Conservation (phyloP, 1,284 basidiomycete genomes). For the Golubevia sp. region DNA sequence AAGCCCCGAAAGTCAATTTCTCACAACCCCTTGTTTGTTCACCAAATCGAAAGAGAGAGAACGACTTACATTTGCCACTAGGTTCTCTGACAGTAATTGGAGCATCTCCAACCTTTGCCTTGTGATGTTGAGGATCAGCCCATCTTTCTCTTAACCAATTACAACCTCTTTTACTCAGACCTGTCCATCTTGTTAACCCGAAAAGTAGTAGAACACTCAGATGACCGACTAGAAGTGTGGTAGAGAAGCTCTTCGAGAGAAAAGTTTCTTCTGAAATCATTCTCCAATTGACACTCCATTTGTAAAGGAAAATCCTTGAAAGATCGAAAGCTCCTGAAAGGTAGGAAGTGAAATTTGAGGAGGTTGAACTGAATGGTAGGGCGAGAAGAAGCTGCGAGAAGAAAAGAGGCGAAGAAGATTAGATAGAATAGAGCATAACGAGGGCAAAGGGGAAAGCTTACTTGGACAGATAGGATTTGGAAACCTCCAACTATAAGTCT, state of each 20-base stretch:
- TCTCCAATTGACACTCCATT: constrained; percentile 60
- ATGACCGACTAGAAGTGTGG: constrained; percentile 28
- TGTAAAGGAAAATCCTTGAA: constrained; percentile 45
- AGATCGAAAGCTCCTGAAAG: constrained; percentile 45
- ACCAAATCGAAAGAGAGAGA: background rate
- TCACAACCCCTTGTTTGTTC: constrained; percentile 4
- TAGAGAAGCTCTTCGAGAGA: constrained; percentile 16
- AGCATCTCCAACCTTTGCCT: background rate
- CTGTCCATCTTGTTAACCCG: constrained; percentile 37
- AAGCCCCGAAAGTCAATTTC: too few relatives aligned
- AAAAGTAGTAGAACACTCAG: constrained; percentile 22
- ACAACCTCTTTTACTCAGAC: constrained; percentile 18
- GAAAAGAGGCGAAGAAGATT: constrained; percentile 9
- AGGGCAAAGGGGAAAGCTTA: background rate
- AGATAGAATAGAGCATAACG: constrained; percentile 6
- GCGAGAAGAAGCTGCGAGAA: constrained; percentile 31
- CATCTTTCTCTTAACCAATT: constrained; percentile 26
- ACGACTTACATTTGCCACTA: background rate
- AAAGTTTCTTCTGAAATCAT: constrained; percentile 41
- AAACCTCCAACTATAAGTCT: constrained; percentile 3
- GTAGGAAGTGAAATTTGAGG: constrained; percentile 27
- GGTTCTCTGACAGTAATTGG: background rate
- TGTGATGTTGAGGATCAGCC: background rate
- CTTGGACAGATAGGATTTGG: background rate
- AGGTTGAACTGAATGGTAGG: constrained; percentile 30